Conservation (phyloP, 2,329 filamentous ascomycete species). For the Davidsoniella neocaledoniae region DNA sequence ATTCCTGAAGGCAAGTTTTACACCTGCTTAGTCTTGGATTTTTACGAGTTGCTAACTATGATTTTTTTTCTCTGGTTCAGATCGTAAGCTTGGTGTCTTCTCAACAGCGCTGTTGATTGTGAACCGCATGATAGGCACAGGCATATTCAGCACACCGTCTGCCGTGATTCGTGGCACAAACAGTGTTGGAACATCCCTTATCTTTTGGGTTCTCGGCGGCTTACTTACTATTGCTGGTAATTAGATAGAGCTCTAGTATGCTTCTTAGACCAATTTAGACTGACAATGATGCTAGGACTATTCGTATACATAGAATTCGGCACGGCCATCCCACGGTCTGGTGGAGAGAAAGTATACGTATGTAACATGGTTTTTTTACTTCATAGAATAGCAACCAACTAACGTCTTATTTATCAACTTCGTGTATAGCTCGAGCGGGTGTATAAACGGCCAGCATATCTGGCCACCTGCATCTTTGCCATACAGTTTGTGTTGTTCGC, state of each 20-base stretch:
- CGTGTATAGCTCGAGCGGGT: slow-evolving; percentile 30
- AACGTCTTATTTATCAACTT: neutral
- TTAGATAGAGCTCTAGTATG: neutral
- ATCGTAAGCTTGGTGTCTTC: slow-evolving; percentile 8
- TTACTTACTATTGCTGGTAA: slow-evolving; percentile 8
- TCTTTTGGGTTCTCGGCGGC: slow-evolving; percentile 16
- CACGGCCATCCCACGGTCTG: slow-evolving; percentile 42
- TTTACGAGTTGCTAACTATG: neutral
- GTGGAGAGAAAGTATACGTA: slow-evolving; percentile 47
- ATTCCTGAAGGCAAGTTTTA: slow-evolving; percentile 8
- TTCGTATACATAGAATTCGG: slow-evolving; percentile 48
- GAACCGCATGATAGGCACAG: slow-evolving; percentile 43
- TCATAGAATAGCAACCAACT: neutral
- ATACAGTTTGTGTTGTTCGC: slow-evolving; percentile 45
- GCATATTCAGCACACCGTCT: slow-evolving; percentile 40
- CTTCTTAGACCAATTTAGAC: neutral
- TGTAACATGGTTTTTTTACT: neutral
- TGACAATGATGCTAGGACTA: slow-evolving; percentile 35
- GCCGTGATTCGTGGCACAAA: slow-evolving; percentile 34
- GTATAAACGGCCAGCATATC: slow-evolving; percentile 36
- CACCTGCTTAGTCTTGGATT: neutral
- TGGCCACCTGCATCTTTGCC: slow-evolving; percentile 42
- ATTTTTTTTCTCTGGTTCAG: neutral
- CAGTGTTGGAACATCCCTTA: slow-evolving; percentile 25
- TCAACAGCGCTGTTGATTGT: slow-evolving; percentile 37